These are phyloP conservation scores for Tetrapisispora fleetii DNA, from an alignment of 805 yeast genomes.

Conservation along the genomic window DNA sequence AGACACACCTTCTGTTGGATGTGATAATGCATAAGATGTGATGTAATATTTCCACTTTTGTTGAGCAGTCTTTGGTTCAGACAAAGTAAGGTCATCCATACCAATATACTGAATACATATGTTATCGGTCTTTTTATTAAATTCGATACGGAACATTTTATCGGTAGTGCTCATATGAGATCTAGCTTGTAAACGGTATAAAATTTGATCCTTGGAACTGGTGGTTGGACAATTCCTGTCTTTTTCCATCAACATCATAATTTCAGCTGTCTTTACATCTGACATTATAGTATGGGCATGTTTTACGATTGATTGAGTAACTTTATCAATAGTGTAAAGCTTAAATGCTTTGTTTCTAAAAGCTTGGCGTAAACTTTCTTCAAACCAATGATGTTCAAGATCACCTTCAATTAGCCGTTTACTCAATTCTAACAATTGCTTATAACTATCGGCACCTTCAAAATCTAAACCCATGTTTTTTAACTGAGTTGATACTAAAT, in stretches of 20 bases:
- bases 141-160: conserved; percentile 82
- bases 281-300: conserved; percentile 79
- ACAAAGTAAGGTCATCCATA: conserved; percentile 78
- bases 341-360: conserved; percentile 89
- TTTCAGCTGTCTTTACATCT: conserved; percentile 72
- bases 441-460: conserved; percentile 58
- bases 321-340: conserved; percentile 87
- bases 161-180: conserved; percentile 76
- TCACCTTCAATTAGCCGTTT: conserved; percentile 79
- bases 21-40: conserved; percentile 86
- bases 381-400: conserved; percentile 88
- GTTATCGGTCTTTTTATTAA: conserved; percentile 40
- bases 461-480: conserved; percentile 73
- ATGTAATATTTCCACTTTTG: conserved; percentile 89
- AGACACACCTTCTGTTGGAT: conserved; percentile 93
- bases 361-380: conserved; percentile 90
- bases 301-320: conserved; percentile 70
- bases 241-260: conserved; percentile 68
- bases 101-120: conserved; percentile 77
- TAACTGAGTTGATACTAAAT: conserved; percentile 68
- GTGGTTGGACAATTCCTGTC: conserved; percentile 60
- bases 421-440: conserved; percentile 66
- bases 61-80: conserved; percentile 56
- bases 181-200: conserved; percentile 83
- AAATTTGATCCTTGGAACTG: conserved; percentile 76